Evolutionary conservation across 2,329 filamentous ascomycete species (phyloP).

Genomic region (Exophiala xenobiotica): DNA sequence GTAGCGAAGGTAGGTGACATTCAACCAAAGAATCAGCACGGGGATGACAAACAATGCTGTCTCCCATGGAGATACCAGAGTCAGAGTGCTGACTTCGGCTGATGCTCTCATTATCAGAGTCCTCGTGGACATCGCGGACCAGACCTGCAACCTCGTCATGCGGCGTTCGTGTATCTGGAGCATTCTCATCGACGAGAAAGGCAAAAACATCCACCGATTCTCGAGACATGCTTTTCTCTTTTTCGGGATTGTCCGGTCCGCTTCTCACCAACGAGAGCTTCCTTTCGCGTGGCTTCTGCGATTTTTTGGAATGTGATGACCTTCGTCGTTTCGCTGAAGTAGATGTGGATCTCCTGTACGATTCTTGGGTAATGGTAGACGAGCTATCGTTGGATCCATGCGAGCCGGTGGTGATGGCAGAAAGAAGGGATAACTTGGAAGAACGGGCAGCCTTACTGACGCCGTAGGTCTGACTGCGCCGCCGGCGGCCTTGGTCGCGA

Average conservation of each 20-base stretch:
- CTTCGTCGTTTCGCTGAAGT: constrained; percentile 12
- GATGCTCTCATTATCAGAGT: constrained; percentile 26
- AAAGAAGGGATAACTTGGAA: constrained; percentile 31
- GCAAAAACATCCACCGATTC: constrained; percentile 28
- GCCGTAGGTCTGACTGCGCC: constrained; percentile 25
- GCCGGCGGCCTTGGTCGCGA: constrained; percentile 27
- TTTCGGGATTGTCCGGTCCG: background rate
- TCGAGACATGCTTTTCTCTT: constrained; percentile 21
- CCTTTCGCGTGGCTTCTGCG: constrained; percentile 7
- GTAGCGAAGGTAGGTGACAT: constrained; percentile 14
- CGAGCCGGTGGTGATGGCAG: constrained; percentile 26
- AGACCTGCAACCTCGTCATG: constrained; percentile 3
- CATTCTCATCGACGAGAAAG: constrained; percentile 26
- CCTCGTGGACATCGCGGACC: constrained; percentile 9
- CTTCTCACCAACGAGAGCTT: constrained; percentile 7
- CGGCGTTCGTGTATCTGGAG: background rate
- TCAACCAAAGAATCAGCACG: constrained; percentile 8
- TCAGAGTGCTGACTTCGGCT: constrained; percentile 35
- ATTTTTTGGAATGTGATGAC: constrained; percentile 14
- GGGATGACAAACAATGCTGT: constrained; percentile 30
- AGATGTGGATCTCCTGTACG: constrained; percentile 25
- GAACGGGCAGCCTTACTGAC: constrained; percentile 27
- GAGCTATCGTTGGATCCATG: constrained; percentile 30
- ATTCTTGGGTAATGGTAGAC: constrained; percentile 29
- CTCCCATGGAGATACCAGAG: constrained; percentile 37